phyloP scores from a whole-genome alignment of 305 asterid species.

The Fraxinus sp. region DNA sequence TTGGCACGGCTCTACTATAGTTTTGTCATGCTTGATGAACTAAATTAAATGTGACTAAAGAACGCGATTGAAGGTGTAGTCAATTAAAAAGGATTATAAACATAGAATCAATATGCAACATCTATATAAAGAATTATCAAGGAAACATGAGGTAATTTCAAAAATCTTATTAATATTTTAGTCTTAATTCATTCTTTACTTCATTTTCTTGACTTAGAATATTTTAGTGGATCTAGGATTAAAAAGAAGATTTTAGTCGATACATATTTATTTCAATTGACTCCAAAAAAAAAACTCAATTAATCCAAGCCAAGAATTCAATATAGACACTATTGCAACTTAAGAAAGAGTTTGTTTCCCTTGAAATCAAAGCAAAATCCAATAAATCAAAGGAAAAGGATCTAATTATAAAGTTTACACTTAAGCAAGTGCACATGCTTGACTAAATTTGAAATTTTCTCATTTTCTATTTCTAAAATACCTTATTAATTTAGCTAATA shows the following conservation, averaged over 20 bases:
- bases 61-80: not conserved
- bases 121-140: not conserved
- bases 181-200: not conserved
- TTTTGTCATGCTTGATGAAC: not conserved
- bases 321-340: not conserved
- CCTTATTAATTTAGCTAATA: not conserved
- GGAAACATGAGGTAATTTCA: not conserved
- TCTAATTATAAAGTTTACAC: not conserved
- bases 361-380: not conserved
- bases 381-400: not conserved
- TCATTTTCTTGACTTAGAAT: not conserved
- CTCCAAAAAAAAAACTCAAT: not conserved
- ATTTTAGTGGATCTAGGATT: not conserved
- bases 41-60: not conserved
- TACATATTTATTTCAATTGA: not conserved
- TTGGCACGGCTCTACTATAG: not conserved
- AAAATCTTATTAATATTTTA: too few relatives aligned
- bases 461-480: not conserved
- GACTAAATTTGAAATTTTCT: not conserved
- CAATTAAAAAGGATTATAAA: not conserved
- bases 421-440: not conserved
- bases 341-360: not conserved
- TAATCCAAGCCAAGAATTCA: not conserved
- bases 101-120: not conserved
- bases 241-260: not conserved